These are phyloP conservation scores for Sclerotinia minor DNA, from an alignment of 2,329 filamentous ascomycete genomes.

Conservation along the genomic window DNA sequence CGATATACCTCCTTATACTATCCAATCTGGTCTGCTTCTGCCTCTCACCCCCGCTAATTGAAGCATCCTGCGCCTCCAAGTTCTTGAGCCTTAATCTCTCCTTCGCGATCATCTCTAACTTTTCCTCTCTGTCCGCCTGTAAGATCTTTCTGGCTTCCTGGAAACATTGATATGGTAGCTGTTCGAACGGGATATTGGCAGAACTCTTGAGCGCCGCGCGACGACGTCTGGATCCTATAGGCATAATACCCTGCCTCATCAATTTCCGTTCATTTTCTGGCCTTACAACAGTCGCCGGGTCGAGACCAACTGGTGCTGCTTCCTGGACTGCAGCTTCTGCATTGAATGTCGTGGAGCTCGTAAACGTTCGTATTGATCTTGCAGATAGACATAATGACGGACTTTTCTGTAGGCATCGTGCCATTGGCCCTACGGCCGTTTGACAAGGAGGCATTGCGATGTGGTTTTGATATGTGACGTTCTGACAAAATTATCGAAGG, in stretches of 20 bases:
- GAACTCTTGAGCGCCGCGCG: constrained; percentile 68
- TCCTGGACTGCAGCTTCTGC: constrained; percentile 43
- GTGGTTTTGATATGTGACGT: constrained; percentile 30
- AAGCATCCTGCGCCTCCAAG: constrained; percentile 59
- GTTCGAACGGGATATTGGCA: constrained; percentile 77
- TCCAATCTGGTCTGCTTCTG: constrained; percentile 66
- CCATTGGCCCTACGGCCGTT: constrained; percentile 58
- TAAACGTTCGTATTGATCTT: constrained; percentile 37
- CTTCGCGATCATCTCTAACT: constrained; percentile 69
- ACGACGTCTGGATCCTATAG: constrained; percentile 81
- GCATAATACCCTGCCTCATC: constrained; percentile 65
- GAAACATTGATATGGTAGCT: constrained; percentile 95
- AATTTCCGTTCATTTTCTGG: constrained; percentile 66
- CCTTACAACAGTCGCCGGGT: constrained; percentile 69
- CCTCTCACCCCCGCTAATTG: constrained; percentile 59
- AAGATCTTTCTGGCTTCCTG: constrained; percentile 90
- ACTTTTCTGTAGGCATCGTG: constrained; percentile 52
- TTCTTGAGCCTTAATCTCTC: constrained; percentile 68
- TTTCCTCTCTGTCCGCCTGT: constrained; percentile 75
- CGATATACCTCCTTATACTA: constrained; percentile 70
- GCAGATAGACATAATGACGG: constrained; percentile 37
- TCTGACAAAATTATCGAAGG: constrained; percentile 36
- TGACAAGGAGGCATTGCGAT: constrained; percentile 58
- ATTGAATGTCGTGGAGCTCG: constrained; percentile 43
- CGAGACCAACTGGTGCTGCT: constrained; percentile 48